A percentile compares a stretch with the other conserved stretches of the same genome.
Evolutionary conservation across 2,329 filamentous ascomycete species (phyloP).

Genomic region (Microcyclospora pomicola): DNA sequence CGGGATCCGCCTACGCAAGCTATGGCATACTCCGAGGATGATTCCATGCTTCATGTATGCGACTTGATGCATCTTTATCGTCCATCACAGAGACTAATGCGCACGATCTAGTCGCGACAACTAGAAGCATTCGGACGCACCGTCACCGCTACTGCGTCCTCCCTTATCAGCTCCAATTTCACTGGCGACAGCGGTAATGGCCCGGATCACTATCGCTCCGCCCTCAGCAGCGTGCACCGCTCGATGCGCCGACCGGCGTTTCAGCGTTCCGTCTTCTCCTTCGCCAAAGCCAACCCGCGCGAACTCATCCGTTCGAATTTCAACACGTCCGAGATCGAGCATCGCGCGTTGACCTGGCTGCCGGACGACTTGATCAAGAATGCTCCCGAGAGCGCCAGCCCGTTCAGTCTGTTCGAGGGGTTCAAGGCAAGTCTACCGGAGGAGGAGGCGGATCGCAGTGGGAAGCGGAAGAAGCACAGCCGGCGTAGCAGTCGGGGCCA

Average conservation of each 20-base stretch:
- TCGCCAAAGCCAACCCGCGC: constrained; percentile 81
- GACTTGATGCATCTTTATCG: background rate
- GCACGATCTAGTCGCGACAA: constrained; percentile 53
- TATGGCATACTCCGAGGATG: constrained; percentile 10
- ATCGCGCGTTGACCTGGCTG: constrained; percentile 75
- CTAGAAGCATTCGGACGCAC: constrained; percentile 89
- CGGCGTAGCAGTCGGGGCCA: constrained; percentile 60
- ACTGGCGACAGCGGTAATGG: constrained; percentile 39
- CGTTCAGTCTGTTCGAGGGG: constrained; percentile 90
- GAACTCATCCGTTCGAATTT: constrained; percentile 87
- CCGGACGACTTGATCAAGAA: constrained; percentile 81
- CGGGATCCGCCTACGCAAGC: constrained; percentile 3
- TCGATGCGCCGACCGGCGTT: constrained; percentile 72
- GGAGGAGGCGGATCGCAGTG: constrained; percentile 24
- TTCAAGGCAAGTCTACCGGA: constrained; percentile 86
- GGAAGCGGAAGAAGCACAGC: constrained; percentile 45
- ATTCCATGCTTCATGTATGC: constrained; percentile 11
- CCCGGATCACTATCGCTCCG: constrained; percentile 59
- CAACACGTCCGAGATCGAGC: constrained; percentile 83
- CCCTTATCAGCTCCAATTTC: constrained; percentile 49
- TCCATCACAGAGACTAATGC: no score
- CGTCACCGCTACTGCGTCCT: constrained; percentile 82
- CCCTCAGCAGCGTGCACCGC: constrained; percentile 78
- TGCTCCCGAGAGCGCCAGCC: constrained; percentile 72
- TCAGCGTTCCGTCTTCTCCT: constrained; percentile 81